phyloP scores from a whole-genome alignment of 805 yeast species.

The Blastobotrys muscicola region DNA sequence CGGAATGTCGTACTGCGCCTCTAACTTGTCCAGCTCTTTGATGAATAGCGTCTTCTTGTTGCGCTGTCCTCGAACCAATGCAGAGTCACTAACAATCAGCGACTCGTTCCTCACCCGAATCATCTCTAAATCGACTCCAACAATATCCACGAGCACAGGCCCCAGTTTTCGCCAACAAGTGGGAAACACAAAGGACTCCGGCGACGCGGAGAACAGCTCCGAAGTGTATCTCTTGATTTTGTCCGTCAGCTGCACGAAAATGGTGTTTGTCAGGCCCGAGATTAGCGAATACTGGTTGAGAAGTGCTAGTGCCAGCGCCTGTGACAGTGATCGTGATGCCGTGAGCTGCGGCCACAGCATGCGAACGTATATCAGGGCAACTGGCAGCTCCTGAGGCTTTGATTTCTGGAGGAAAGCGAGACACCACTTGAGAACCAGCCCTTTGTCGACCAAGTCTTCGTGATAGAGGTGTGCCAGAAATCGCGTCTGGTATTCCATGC shows the following conservation, averaged over 20 bases:
- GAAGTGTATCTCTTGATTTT: conserved; percentile 12
- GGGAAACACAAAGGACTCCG: conserved; percentile 28
- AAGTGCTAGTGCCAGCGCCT: conserved; percentile 54
- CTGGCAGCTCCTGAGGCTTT: conserved; percentile 34
- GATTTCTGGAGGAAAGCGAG: conserved; percentile 41
- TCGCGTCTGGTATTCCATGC: conserved; percentile 50
- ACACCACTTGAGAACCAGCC: conserved; percentile 53
- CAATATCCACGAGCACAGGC: conserved; percentile 19
- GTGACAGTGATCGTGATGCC: conserved; percentile 46
- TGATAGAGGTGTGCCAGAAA: conserved; percentile 57
- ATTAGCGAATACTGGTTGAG: conserved; percentile 29
- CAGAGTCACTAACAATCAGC: conserved; percentile 16
- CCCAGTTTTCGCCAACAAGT: conserved; percentile 23
- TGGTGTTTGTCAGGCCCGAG: conserved; percentile 16
- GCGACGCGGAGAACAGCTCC: conserved; percentile 15
- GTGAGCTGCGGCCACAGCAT: conserved; percentile 66
- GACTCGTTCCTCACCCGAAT: conserved; percentile 18
- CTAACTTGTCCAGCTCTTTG: conserved; percentile 23
- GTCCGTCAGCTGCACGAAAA: conserved; percentile 20
- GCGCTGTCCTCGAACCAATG: conserved; percentile 14
- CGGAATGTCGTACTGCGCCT: conserved; percentile 16
- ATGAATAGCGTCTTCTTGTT: conserved; percentile 14
- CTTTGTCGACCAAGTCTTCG: conserved; percentile 56
- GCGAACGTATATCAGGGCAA: conserved; percentile 44
- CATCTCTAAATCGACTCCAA: conserved; percentile 12